Percentiles rank a stretch among this genome's conserved stretches.
phyloP scores from a whole-genome alignment of 1,139 yeast genomes.

The Nakaseomyces nivariensis region DNA sequence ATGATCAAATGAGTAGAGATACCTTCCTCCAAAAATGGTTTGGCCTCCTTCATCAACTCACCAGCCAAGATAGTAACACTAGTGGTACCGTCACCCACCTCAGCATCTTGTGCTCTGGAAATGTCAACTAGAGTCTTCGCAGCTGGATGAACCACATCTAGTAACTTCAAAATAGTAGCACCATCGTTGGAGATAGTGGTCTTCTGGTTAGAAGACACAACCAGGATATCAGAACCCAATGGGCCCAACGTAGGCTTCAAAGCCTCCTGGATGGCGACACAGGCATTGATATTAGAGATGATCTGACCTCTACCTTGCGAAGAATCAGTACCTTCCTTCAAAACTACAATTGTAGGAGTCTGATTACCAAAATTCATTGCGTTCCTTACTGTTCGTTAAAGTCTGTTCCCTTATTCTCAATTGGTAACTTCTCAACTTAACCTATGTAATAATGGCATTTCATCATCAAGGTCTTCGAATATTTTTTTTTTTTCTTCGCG shows the following conservation, averaged over 20 bases:
- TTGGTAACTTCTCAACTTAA: neutral
- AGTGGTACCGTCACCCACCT: constrained; percentile 98
- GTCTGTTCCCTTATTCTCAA: no score
- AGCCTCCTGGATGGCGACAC: constrained; percentile 93
- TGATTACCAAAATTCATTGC: constrained; percentile 80
- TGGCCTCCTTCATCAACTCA: constrained; percentile 84
- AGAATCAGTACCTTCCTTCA: constrained; percentile 94
- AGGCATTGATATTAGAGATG: constrained; percentile 89
- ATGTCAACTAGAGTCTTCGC: constrained; percentile 92
- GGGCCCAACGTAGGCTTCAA: constrained; percentile 94
- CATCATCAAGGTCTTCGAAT: neutral
- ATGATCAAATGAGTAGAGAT: constrained; percentile 81
- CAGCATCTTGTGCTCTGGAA: constrained; percentile 95
- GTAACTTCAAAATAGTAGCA: constrained; percentile 82
- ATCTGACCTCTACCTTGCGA: constrained; percentile 96
- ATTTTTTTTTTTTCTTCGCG: neutral
- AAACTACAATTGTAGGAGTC: constrained; percentile 93
- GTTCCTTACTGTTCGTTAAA: no score
- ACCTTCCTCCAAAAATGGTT: constrained; percentile 87
- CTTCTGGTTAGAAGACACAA: constrained; percentile 72
- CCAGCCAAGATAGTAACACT: constrained; percentile 93
- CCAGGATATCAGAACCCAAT: constrained; percentile 86
- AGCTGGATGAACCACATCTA: constrained; percentile 97
- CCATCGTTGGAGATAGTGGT: constrained; percentile 97
- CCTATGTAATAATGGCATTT: neutral